These are phyloP conservation scores for Aspergillus proliferans DNA, from an alignment of 2,329 filamentous ascomycete species.

Conservation along the genomic window DNA sequence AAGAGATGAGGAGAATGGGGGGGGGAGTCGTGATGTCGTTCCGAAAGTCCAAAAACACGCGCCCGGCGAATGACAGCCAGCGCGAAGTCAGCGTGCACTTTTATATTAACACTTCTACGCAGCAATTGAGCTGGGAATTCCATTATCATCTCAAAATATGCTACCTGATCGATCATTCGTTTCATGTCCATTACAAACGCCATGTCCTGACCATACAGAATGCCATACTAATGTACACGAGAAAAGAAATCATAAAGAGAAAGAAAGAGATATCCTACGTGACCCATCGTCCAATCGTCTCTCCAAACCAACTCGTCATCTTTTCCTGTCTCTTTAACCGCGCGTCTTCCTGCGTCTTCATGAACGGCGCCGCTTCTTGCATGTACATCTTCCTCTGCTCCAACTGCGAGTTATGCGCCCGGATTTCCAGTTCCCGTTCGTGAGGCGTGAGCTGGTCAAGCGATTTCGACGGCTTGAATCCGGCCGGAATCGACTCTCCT, in stretches of 20 bases:
- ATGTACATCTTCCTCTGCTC: slow-evolving; percentile 33
- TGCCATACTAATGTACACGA: slow-evolving; percentile 8
- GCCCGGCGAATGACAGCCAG: slow-evolving; percentile 7
- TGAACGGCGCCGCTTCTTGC: slow-evolving; percentile 29
- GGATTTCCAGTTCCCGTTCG: slow-evolving; percentile 41
- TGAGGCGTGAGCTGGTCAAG: slow-evolving; percentile 40
- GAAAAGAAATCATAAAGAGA: slow-evolving; percentile 3
- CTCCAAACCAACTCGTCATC: slow-evolving; percentile 37
- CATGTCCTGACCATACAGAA: neutral
- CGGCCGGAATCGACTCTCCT: slow-evolving; percentile 28
- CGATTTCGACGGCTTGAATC: slow-evolving; percentile 31
- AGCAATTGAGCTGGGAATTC: neutral
- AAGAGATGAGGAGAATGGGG: neutral
- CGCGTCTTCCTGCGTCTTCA: slow-evolving; percentile 33
- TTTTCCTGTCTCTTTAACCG: slow-evolving; percentile 33
- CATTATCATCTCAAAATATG: no score
- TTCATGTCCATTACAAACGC: neutral
- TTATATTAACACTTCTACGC: neutral
- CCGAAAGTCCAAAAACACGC: neutral
- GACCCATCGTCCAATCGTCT: slow-evolving; percentile 38
- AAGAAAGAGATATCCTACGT: slow-evolving; percentile 16
- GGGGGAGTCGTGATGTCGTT: slow-evolving; percentile 16
- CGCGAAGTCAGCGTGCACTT: slow-evolving; percentile 1
- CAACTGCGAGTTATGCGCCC: slow-evolving; percentile 31
- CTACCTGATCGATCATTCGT: neutral